Percentiles rank a stretch among this genome's conserved stretches.
Evolutionary conservation across 2,329 filamentous ascomycete species (phyloP).

Genomic region (Epichloe brachyelytri): DNA sequence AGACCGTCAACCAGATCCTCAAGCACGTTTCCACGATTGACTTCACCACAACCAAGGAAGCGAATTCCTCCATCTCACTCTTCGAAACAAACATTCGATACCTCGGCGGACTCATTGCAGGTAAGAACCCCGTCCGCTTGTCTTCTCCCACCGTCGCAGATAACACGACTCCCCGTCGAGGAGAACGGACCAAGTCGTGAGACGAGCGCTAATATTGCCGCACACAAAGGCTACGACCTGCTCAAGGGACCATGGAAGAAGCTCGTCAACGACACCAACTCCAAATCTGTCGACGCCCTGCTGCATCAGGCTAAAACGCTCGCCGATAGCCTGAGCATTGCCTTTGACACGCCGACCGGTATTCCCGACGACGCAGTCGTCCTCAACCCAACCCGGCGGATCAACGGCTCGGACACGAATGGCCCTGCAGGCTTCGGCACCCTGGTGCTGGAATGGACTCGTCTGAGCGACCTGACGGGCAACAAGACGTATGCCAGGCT

Average conservation of each 20-base stretch:
- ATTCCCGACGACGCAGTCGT: constrained; percentile 58
- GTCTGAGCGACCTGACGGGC: constrained; percentile 61
- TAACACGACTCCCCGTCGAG: too few relatives aligned
- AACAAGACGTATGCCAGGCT: constrained; percentile 53
- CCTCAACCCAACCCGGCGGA: constrained; percentile 38
- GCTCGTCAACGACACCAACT: constrained; percentile 28
- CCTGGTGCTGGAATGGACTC: constrained; percentile 74
- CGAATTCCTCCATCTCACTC: constrained; percentile 47
- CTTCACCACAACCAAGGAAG: constrained; percentile 43
- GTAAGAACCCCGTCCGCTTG: constrained; percentile 19
- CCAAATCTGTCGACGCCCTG: constrained; percentile 37
- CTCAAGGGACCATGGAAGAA: constrained; percentile 50
- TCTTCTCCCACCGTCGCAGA: not conserved
- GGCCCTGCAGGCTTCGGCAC: constrained; percentile 67
- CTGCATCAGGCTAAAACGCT: constrained; percentile 55
- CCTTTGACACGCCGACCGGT: constrained; percentile 64
- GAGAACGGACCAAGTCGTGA: not conserved
- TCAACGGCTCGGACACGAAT: constrained; percentile 43
- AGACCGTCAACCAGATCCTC: constrained; percentile 60
- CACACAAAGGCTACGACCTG: constrained; percentile 48
- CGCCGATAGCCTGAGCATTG: constrained; percentile 60
- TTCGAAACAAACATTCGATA: constrained; percentile 92
- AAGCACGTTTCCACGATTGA: constrained; percentile 57
- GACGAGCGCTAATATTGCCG: too few relatives aligned
- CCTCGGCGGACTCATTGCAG: constrained; percentile 66